A percentile compares a stretch with the other conserved stretches of the same genome.
phyloP scores from a whole-genome alignment of 192 early-diverging fungal species.

The Rhizoclosmatium sp. region DNA sequence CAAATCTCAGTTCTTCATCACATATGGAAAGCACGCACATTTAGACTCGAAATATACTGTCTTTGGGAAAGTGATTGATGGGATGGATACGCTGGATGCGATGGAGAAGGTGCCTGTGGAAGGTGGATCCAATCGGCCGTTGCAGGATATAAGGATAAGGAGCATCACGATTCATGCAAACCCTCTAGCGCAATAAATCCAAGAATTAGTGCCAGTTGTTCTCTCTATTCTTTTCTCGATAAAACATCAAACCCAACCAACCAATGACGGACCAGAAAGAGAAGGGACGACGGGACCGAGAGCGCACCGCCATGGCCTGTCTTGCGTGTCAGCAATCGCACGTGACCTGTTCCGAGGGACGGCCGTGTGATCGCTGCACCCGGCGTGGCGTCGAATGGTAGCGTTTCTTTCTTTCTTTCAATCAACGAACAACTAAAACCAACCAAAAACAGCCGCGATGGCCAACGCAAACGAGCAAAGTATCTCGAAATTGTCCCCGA shows the following conservation, averaged over 20 bases:
- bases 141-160: conserved; percentile 78
- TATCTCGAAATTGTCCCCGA: conserved; percentile 75
- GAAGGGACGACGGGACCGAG: neutral
- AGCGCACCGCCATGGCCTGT: conserved; percentile 32
- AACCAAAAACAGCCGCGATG: conserved; percentile 66
- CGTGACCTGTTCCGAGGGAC: conserved; percentile 37
- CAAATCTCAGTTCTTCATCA: conserved; percentile 93
- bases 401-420: too few relatives aligned
- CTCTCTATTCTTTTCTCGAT: neutral
- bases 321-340: conserved; percentile 31
- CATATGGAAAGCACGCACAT: conserved; percentile 75
- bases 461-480: conserved; percentile 89
- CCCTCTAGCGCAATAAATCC: conserved; percentile 59
- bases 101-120: conserved; percentile 89
- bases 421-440: too few relatives aligned
- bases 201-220: too few relatives aligned
- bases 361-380: conserved; percentile 70
- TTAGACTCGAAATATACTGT: conserved; percentile 72
- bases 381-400: too few relatives aligned
- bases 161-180: conserved; percentile 92
- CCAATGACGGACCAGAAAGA: neutral
- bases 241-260: neutral
- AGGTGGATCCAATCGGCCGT: conserved; percentile 75
- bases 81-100: conserved; percentile 81
- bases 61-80: conserved; percentile 93